Conservation (phyloP, 306 rosid species). For the Abrus precatorius region DNA sequence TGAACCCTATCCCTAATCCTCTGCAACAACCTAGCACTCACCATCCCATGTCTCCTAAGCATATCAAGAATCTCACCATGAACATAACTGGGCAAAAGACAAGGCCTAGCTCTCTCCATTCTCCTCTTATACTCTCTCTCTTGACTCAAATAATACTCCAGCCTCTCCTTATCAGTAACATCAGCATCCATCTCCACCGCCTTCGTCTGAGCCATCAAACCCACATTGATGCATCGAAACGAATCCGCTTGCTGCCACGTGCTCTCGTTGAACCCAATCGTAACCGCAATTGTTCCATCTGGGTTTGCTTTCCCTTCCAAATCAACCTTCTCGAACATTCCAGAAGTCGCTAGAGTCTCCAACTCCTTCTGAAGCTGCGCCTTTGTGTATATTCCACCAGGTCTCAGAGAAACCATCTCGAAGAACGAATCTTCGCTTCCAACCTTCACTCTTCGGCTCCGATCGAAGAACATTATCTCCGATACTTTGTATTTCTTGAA, state of each 20-base stretch:
- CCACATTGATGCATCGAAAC: conserved; percentile 93
- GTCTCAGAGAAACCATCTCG: conserved; percentile 88
- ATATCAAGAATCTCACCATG: conserved; percentile 70
- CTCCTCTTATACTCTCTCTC: conserved; percentile 93
- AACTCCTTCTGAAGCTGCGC: conserved; percentile 93
- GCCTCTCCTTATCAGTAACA: conserved; percentile 93
- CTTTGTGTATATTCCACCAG: conserved; percentile 83
- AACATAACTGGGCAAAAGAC: conserved; percentile 74
- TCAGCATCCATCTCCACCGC: conserved; percentile 88
- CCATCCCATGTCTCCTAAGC: conserved; percentile 77
- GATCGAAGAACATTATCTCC: conserved; percentile 82
- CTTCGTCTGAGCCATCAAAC: conserved; percentile 82
- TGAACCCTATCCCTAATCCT: conserved; percentile 92
- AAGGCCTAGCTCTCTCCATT: conserved; percentile 77
- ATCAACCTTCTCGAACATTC: conserved; percentile 98
- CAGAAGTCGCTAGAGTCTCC: conserved; percentile 80
- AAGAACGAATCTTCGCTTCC: conserved; percentile 88
- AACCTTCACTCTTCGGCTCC: conserved; percentile 57
- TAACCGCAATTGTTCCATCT: conserved; percentile 75
- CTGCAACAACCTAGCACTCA: conserved; percentile 93
- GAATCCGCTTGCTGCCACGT: conserved; percentile 90
- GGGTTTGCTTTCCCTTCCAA: conserved; percentile 91
- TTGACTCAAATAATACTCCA: conserved; percentile 73
- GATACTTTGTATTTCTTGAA: conserved; percentile 89
- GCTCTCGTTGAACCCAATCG: conserved; percentile 79